Conservation (phyloP, 441 rosid genomes). For the Eruca vesicaria region DNA sequence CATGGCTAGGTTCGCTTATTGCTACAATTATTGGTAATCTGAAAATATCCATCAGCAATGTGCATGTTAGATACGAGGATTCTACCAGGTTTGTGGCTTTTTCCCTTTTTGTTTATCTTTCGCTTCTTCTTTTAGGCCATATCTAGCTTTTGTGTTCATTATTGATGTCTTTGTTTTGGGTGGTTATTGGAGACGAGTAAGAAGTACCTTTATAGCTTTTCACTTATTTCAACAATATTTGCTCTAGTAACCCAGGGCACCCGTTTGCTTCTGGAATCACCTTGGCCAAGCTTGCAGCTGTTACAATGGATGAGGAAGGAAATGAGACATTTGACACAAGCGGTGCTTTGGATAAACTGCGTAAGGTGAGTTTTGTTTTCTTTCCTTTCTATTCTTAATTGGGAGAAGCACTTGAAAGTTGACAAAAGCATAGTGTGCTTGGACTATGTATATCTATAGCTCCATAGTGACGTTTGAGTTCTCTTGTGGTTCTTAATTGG, state of each 20-base stretch:
- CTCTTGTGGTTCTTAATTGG: slow-evolving; percentile 11
- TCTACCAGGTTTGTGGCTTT: slow-evolving; percentile 65
- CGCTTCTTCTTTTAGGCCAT: slow-evolving; percentile 6
- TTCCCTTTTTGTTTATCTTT: slow-evolving; percentile 12
- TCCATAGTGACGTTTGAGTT: neutral
- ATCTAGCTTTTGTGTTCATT: slow-evolving; percentile 12
- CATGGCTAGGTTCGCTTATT: slow-evolving; percentile 95
- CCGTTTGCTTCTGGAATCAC: slow-evolving; percentile 95
- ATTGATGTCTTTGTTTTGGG: slow-evolving; percentile 1
- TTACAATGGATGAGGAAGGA: slow-evolving; percentile 95
- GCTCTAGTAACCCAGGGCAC: slow-evolving; percentile 74
- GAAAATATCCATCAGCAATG: slow-evolving; percentile 95
- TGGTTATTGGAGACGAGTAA: slow-evolving; percentile 1
- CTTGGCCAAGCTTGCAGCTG: slow-evolving; percentile 97
- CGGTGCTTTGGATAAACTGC: slow-evolving; percentile 93
- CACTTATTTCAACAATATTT: slow-evolving; percentile 31
- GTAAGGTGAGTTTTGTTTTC: slow-evolving; percentile 65
- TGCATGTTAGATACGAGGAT: slow-evolving; percentile 97
- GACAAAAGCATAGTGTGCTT: neutral
- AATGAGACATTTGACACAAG: slow-evolving; percentile 98
- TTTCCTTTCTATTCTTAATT: slow-evolving; percentile 20
- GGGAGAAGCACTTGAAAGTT: slow-evolving; percentile 7
- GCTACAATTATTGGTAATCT: slow-evolving; percentile 96
- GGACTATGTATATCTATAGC: neutral
- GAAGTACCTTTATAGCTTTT: slow-evolving; percentile 18